Evolutionary conservation across 495 filamentous ascomycete genomes (phyloP).

Genomic region (Immersiella caudata): DNA sequence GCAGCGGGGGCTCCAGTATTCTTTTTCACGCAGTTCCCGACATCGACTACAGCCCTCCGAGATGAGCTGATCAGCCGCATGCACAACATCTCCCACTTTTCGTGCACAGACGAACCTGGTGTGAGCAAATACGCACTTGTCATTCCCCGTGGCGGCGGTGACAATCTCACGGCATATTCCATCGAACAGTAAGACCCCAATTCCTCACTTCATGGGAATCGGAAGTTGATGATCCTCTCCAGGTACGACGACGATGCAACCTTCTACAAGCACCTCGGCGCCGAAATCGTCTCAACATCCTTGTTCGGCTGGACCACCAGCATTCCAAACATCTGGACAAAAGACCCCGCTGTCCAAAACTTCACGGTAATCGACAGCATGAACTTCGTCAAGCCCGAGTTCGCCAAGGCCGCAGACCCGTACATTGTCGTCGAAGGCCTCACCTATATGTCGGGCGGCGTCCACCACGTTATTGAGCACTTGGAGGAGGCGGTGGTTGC

Average conservation of each 20-base stretch:
- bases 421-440: conserved; percentile 20
- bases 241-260: conserved; percentile 21
- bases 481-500: conserved; percentile 20
- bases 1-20: conserved; percentile 19
- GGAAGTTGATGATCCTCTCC: not conserved
- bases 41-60: conserved; percentile 19
- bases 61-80: conserved; percentile 20
- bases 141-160: conserved; percentile 22
- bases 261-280: conserved; percentile 17
- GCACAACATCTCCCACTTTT: conserved; percentile 21
- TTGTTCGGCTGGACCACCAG: conserved; percentile 12
- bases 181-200: conserved; percentile 16
- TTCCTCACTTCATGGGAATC: not conserved
- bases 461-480: conserved; percentile 21
- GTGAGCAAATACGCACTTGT: conserved; percentile 19
- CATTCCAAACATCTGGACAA: conserved; percentile 16
- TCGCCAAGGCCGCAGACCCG: conserved; percentile 20
- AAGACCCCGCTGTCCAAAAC: conserved; percentile 19
- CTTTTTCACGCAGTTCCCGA: conserved; percentile 17
- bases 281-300: conserved; percentile 10
- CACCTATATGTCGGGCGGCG: conserved; percentile 13
- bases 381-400: conserved; percentile 22
- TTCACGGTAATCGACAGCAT: conserved; percentile 15
- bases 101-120: conserved; percentile 19
- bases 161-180: conserved; percentile 21